Evolutionary conservation across 2,329 filamentous ascomycete genomes (phyloP).

Genomic region (Calonectria pseudoreteaudii): DNA sequence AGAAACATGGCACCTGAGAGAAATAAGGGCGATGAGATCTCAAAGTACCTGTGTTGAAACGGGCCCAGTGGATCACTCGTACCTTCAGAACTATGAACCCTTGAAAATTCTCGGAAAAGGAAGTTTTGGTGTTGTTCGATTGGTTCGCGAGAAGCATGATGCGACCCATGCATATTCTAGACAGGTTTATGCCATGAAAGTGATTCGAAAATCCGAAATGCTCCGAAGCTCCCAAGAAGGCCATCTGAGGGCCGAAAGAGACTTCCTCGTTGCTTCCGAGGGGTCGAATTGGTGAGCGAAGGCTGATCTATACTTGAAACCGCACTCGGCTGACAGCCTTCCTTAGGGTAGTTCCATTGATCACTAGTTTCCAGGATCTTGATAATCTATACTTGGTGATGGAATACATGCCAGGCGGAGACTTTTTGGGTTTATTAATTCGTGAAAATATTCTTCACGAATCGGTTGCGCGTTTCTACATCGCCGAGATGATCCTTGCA

Average conservation of each 20-base stretch:
- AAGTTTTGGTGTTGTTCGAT: conserved; percentile 90
- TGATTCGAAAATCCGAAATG: conserved; percentile 95
- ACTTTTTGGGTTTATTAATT: conserved; percentile 89
- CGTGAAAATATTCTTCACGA: conserved; percentile 87
- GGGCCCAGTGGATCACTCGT: conserved; percentile 21
- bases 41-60: conserved; percentile 54
- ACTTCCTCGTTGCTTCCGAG: conserved; percentile 90
- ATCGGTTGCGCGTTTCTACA: conserved; percentile 83
- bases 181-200: conserved; percentile 94
- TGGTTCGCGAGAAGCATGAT: conserved; percentile 77
- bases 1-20: conserved; percentile 81
- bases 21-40: conserved; percentile 76
- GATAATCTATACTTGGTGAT: conserved; percentile 91
- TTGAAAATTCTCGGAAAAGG: conserved; percentile 90
- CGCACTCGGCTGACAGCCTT: neutral
- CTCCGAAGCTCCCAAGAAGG: conserved; percentile 91
- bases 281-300: conserved; percentile 78
- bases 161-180: conserved; percentile 42
- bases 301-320: neutral
- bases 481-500: conserved; percentile 95
- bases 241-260: conserved; percentile 89
- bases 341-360: conserved; percentile 82
- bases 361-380: conserved; percentile 89
- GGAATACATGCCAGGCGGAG: conserved; percentile 98
- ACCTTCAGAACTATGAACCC: conserved; percentile 72